Percentiles rank a stretch among this genome's conserved stretches.
Conservation (phyloP, 1,284 basidiomycete species). For the Cutaneotrichosporon curvatum region DNA sequence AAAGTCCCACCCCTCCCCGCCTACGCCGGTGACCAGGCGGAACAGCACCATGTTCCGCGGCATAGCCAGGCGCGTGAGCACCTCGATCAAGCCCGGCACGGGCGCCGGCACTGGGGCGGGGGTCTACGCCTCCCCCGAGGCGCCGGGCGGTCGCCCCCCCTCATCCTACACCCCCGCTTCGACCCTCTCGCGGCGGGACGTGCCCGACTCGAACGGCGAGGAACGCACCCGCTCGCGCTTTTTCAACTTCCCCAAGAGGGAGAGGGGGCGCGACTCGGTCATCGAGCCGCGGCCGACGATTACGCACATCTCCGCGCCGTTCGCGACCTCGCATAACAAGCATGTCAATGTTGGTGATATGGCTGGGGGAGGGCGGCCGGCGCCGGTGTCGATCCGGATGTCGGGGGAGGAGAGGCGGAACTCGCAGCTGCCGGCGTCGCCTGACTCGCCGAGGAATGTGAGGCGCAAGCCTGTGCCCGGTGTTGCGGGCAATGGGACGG, state of each 20-base stretch:
- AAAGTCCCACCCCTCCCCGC: constrained; percentile 2
- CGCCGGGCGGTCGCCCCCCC: background rate
- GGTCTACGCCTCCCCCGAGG: too few relatives aligned
- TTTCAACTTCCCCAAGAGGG: constrained; percentile 2
- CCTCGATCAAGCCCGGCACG: background rate
- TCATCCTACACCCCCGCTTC: background rate
- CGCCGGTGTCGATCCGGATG: background rate
- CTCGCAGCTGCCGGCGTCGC: constrained; percentile 8
- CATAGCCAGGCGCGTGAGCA: too few relatives aligned
- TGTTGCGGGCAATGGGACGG: background rate
- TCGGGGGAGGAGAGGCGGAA: background rate
- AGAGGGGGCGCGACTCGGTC: background rate
- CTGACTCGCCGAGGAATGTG: constrained; percentile 8
- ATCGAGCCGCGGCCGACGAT: constrained; percentile 8
- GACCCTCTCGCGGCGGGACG: background rate
- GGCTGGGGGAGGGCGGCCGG: too few relatives aligned
- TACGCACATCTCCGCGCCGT: constrained; percentile 11
- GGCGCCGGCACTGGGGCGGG: background rate
- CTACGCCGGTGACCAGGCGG: background rate
- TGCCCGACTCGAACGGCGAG: background rate
- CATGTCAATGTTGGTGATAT: constrained; percentile 8
- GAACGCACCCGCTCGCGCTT: constrained; percentile 4
- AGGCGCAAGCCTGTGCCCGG: constrained; percentile 23
- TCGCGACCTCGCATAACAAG: constrained; percentile 9
- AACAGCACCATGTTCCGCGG: too few relatives aligned